Conservation (phyloP, 2,329 filamentous ascomycete genomes). For the Cordyceps cateniannulata region DNA sequence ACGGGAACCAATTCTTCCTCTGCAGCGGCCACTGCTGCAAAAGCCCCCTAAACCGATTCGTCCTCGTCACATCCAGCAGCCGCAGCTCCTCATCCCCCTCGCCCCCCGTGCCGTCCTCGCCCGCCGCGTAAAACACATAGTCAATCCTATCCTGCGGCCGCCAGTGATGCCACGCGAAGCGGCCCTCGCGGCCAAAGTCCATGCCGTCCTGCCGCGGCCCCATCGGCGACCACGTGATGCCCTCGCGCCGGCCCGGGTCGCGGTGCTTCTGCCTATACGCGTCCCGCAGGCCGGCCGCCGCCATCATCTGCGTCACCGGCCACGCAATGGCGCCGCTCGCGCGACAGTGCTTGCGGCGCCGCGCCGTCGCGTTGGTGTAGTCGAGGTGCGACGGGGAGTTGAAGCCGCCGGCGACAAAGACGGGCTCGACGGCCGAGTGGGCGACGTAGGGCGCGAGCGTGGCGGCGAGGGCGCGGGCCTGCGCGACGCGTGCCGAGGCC, state of each 20-base stretch:
- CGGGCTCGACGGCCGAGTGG: slow-evolving; percentile 25
- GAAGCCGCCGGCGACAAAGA: slow-evolving; percentile 35
- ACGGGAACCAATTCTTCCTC: too few relatives aligned
- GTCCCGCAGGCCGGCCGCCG: slow-evolving; percentile 30
- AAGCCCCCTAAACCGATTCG: too few relatives aligned
- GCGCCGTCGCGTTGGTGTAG: slow-evolving; percentile 23
- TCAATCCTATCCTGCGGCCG: slow-evolving; percentile 39
- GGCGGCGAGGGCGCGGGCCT: slow-evolving; percentile 28
- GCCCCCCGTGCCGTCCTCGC: too few relatives aligned
- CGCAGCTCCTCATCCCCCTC: too few relatives aligned
- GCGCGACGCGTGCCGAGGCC: slow-evolving; percentile 29
- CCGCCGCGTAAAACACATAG: slow-evolving; percentile 35
- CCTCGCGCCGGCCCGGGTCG: slow-evolving; percentile 27
- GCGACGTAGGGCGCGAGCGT: slow-evolving; percentile 26
- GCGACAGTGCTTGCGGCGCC: slow-evolving; percentile 32
- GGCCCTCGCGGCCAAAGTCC: too few relatives aligned
- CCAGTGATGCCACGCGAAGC: too few relatives aligned
- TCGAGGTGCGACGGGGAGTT: slow-evolving; percentile 39
- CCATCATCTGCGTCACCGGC: slow-evolving; percentile 30
- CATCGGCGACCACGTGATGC: slow-evolving; percentile 36
- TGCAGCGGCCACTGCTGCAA: too few relatives aligned
- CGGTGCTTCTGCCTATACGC: slow-evolving; percentile 32
- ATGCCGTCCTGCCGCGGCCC: slow-evolving; percentile 24
- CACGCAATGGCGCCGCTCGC: slow-evolving; percentile 25
- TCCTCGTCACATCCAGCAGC: too few relatives aligned